Evolutionary conservation across 352 stramenopile species (phyloP), one percentile per base, ranked within the genome.

Genomic region (Phytophthora megakarya): DNA sequence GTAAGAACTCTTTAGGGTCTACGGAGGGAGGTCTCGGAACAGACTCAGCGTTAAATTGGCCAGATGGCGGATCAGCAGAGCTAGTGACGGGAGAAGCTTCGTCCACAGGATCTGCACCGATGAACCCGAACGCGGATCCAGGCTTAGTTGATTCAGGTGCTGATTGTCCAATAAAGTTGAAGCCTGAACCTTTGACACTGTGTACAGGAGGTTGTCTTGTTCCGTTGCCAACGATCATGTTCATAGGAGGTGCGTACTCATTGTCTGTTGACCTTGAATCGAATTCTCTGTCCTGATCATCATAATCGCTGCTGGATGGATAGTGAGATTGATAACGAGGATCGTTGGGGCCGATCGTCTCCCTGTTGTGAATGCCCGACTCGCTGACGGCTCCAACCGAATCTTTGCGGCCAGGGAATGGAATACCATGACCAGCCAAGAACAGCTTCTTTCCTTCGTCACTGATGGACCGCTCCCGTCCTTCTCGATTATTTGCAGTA

Each of bases 381-480:
- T 83, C 75, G 30, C 67, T 72, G 18, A 71, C 58, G n/a, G 52
- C 60, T 22, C 62, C 71, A 39, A 61, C 69, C 1, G 73, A 81
- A 19, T 74, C 67, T 18, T 59, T 62, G 15, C 61, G 48, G n/a
- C 43, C 56, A 47, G 56, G 60, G 2, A 54, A 70, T 21, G 47
- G 54, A 46, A 72, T 66, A 28, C 72, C 65, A 48, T 96, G 73
- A 12, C 79, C 80, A 28, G 76, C 65, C 12, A 92, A 65, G 54
- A 92, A 93, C 3, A 95, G 57, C n/a, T 82, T 79, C 63, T 94
- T 94, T 61, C 87, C 87, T 80, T 96, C 88, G 26, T 92, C 80
- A 46, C 88, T 96, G 18, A 96, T 76, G 12, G 90, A 86, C 3
- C 84, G 84, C 40, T 93, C 77, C 26, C 85, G 77, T 4, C 67